These are phyloP conservation scores for Coemansia sp. DNA, from an alignment of 192 early-diverging fungal species.

Conservation along the genomic window DNA sequence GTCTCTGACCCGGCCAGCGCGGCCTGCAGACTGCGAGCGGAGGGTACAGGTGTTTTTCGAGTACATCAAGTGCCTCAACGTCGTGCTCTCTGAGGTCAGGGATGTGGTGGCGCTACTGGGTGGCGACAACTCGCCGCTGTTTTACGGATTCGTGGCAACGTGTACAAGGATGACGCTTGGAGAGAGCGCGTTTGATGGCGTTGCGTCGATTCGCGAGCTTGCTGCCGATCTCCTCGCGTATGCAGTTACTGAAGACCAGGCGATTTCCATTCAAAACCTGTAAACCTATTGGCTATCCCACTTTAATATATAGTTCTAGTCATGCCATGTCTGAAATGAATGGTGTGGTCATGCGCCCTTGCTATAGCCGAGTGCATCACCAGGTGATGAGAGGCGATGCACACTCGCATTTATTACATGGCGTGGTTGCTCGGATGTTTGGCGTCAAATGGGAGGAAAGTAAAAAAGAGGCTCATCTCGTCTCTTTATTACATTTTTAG, in stretches of 20 bases:
- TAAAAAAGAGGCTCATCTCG: too few relatives aligned
- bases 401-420: too few relatives aligned
- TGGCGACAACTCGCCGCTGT: constrained; percentile 41
- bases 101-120: constrained; percentile 44
- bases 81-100: constrained; percentile 37
- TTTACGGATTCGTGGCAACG: constrained; percentile 49
- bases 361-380: too few relatives aligned
- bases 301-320: too few relatives aligned
- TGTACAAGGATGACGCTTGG: constrained; percentile 43
- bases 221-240: constrained; percentile 46
- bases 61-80: constrained; percentile 43
- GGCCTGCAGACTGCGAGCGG: background rate
- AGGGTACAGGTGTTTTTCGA: constrained; percentile 35
- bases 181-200: constrained; percentile 22
- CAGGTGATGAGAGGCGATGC: background rate
- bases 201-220: constrained; percentile 22
- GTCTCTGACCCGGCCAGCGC: constrained; percentile 2
- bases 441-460: too few relatives aligned
- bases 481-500: background rate
- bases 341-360: too few relatives aligned
- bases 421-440: too few relatives aligned
- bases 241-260: constrained; percentile 48
- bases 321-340: too few relatives aligned
- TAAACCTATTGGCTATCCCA: background rate
- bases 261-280: constrained; percentile 30